Conservation (phyloP, 352 stramenopile species). For the Globisporangium sylvaticum region DNA sequence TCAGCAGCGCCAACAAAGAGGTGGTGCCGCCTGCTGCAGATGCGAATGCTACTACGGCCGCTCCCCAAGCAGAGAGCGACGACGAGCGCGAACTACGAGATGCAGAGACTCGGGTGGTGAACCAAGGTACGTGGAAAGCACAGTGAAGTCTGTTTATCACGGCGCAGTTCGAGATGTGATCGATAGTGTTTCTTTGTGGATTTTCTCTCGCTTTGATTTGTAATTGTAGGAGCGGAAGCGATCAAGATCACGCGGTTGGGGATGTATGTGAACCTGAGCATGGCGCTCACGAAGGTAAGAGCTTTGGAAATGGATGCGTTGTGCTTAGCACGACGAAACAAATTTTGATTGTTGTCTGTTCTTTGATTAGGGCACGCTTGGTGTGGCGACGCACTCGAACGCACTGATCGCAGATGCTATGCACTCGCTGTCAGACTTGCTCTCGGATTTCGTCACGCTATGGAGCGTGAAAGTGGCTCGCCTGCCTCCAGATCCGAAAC, state of each 20-base stretch:
- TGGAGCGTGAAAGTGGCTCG: constrained; percentile 90
- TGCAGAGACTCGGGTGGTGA: constrained; percentile 1
- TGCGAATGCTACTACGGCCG: not conserved
- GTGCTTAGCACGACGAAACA: not conserved
- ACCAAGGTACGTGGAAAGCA: not conserved
- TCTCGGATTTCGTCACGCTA: constrained; percentile 96
- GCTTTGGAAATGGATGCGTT: not conserved
- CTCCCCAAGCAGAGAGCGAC: not conserved
- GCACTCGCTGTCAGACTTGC: constrained; percentile 94
- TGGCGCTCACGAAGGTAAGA: constrained; percentile 85
- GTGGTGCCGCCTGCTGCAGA: not conserved
- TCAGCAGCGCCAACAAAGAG: constrained; percentile 6
- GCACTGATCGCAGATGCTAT: constrained; percentile 94
- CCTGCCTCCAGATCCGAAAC: constrained; percentile 92
- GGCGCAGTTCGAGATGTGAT: not conserved
- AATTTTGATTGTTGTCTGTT: not conserved
- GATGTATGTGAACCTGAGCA: constrained; percentile 92
- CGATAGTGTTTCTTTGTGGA: not conserved
- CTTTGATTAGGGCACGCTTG: constrained; percentile 53
- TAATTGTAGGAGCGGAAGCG: constrained; percentile 45
- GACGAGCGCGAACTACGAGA: not conserved
- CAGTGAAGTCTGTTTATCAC: not conserved
- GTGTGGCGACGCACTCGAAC: constrained; percentile 79
- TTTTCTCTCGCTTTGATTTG: not conserved
- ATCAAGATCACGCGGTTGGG: constrained; percentile 91